phyloP scores from a whole-genome alignment of 331 rosid genomes.

The Dryas integrifolia region DNA sequence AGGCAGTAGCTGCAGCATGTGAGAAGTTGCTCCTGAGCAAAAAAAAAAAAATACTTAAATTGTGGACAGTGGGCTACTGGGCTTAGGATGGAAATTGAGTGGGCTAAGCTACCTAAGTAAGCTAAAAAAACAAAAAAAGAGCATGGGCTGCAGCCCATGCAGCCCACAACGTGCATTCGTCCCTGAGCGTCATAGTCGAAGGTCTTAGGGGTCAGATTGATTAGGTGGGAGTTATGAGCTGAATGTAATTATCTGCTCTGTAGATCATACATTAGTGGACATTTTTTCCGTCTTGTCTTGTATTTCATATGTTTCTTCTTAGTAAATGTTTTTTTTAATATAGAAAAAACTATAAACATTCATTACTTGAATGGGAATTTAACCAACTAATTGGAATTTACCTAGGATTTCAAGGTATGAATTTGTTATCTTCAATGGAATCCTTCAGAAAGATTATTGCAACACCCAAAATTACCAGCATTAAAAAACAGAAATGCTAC shows the following conservation, averaged over 20 bases:
- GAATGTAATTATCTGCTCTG: background rate
- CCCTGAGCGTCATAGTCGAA: background rate
- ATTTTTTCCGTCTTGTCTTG: background rate
- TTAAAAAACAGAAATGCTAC: background rate
- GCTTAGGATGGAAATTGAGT: too few species aligned
- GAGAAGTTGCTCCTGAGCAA: too few species aligned
- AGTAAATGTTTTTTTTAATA: background rate
- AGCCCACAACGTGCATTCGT: too few species aligned
- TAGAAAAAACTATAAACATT: background rate
- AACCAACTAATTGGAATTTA: background rate
- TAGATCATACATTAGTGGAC: background rate
- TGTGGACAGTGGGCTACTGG: too few species aligned
- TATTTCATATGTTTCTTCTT: background rate
- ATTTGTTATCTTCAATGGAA: background rate
- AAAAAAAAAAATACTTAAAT: too few species aligned
- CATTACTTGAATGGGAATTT: background rate
- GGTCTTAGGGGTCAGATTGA: background rate
- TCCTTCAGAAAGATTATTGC: background rate
- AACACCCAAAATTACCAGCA: background rate
- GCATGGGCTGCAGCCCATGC: too few species aligned
- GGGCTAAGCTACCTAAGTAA: too few species aligned
- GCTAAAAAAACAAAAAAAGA: too few species aligned
- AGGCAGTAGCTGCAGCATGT: too few species aligned
- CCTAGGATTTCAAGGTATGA: background rate
- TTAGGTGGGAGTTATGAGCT: background rate